phyloP scores from a whole-genome alignment of 148 eudicot species.

The Spergularia bocconei region DNA sequence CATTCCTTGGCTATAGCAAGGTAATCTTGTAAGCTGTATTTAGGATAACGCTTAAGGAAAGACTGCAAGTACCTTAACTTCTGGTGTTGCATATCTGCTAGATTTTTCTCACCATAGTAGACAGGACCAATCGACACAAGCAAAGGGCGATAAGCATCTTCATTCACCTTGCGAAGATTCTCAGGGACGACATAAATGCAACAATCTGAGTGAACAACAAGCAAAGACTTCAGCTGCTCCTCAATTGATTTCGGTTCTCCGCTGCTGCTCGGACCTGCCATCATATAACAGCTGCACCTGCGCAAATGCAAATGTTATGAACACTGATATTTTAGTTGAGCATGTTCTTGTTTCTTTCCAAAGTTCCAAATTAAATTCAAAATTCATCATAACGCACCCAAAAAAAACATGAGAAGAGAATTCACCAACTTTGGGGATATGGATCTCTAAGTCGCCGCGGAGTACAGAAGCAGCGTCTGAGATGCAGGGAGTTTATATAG shows the following conservation, averaged over 20 bases:
- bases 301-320: too few relatives aligned
- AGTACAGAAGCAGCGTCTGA: too few relatives aligned
- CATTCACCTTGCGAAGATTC: slow-evolving; percentile 13
- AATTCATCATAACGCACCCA: too few relatives aligned
- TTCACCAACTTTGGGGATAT: too few relatives aligned
- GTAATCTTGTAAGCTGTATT: not conserved
- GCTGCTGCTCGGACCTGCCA: not conserved
- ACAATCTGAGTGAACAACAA: not conserved
- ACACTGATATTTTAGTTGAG: too few relatives aligned
- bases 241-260: not conserved
- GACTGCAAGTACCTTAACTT: slow-evolving; percentile 20
- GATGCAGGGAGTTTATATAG: too few relatives aligned
- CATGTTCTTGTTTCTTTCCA: too few relatives aligned
- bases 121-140: slow-evolving; percentile 28
- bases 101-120: not conserved
- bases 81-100: not conserved
- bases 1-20: not conserved
- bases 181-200: slow-evolving; percentile 25
- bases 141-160: slow-evolving; percentile 16
- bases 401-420: too few relatives aligned
- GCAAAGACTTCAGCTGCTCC: not conserved
- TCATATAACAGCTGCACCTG: not conserved
- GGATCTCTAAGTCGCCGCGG: too few relatives aligned
- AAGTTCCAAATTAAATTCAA: too few relatives aligned
- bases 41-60: not conserved